These are phyloP conservation scores for Onygenales sp. DNA, from an alignment of 2,329 filamentous ascomycete genomes.

Conservation along the genomic window DNA sequence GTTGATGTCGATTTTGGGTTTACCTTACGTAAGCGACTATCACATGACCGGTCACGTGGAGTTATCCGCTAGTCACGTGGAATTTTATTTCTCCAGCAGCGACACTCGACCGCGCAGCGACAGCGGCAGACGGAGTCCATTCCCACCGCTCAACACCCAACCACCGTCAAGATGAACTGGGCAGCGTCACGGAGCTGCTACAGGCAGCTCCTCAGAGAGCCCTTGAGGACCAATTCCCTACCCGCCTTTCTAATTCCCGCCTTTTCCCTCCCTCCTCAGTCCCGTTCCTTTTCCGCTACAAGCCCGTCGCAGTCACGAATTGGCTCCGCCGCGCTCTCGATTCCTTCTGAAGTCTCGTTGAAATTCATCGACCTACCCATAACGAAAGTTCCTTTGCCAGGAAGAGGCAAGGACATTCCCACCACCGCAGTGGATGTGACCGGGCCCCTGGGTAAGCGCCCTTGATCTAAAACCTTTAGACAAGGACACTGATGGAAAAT, in stretches of 20 bases:
- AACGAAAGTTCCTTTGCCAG: slow-evolving; percentile 42
- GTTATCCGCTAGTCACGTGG: background rate
- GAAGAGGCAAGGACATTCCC: slow-evolving; percentile 39
- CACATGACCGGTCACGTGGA: background rate
- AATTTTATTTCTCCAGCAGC: background rate
- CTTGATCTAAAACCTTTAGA: slow-evolving; percentile 4
- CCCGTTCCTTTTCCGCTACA: slow-evolving; percentile 63
- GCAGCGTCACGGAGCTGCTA: slow-evolving; percentile 53
- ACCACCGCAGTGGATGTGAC: slow-evolving; percentile 61
- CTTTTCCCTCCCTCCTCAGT: slow-evolving; percentile 41
- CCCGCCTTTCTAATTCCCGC: slow-evolving; percentile 66
- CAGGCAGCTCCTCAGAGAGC: slow-evolving; percentile 44
- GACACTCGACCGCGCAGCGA: background rate
- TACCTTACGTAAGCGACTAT: background rate
- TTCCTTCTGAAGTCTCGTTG: slow-evolving; percentile 77
- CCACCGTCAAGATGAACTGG: slow-evolving; percentile 49
- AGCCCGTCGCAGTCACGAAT: slow-evolving; percentile 66
- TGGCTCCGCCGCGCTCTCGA: slow-evolving; percentile 66
- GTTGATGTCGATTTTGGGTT: background rate
- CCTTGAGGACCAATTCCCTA: slow-evolving; percentile 44
- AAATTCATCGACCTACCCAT: slow-evolving; percentile 54
- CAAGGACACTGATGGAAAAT: slow-evolving; percentile 9
- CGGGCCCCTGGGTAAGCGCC: slow-evolving; percentile 62
- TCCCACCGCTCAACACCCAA: background rate
- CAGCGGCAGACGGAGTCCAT: background rate